Evolutionary conservation across 257 asterid species (phyloP).

Genomic region (Fraxinus americana): DNA sequence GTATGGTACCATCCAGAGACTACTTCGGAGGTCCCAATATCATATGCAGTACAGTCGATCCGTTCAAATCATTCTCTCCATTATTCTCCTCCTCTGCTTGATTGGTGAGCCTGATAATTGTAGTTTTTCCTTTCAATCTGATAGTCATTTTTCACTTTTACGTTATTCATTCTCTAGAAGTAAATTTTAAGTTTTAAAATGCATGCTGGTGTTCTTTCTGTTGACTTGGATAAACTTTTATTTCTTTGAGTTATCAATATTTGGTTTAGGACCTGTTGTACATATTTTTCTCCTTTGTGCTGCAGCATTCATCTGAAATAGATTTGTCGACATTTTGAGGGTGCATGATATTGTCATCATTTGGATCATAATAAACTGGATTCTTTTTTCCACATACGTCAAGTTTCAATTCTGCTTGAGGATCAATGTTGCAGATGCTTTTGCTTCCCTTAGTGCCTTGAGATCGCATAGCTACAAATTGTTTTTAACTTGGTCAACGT

Average conservation of each 20-base stretch:
- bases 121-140: slow-evolving; percentile 13
- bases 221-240: not conserved
- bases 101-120: slow-evolving; percentile 63
- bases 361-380: not conserved
- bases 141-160: slow-evolving; percentile 1
- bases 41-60: slow-evolving; percentile 79
- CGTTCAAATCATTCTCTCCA: slow-evolving; percentile 55
- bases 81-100: slow-evolving; percentile 55
- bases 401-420: not conserved
- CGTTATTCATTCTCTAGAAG: not conserved
- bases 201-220: not conserved
- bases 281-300: not conserved
- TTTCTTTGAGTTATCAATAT: slow-evolving; percentile 4
- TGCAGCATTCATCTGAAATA: not conserved
- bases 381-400: not conserved
- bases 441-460: no score
- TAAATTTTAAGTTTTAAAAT: slow-evolving; percentile 5
- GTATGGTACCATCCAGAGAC: slow-evolving; percentile 81
- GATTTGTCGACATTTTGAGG: not conserved
- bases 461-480: no score
- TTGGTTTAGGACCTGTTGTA: slow-evolving; percentile 5
- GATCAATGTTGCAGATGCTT: slow-evolving; percentile 9
- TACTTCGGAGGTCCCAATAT: slow-evolving; percentile 88
- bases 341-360: not conserved
- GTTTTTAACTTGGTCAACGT: no score